Conservation (phyloP, 257 asterid species). For the Solanum pimpinellifolium region DNA sequence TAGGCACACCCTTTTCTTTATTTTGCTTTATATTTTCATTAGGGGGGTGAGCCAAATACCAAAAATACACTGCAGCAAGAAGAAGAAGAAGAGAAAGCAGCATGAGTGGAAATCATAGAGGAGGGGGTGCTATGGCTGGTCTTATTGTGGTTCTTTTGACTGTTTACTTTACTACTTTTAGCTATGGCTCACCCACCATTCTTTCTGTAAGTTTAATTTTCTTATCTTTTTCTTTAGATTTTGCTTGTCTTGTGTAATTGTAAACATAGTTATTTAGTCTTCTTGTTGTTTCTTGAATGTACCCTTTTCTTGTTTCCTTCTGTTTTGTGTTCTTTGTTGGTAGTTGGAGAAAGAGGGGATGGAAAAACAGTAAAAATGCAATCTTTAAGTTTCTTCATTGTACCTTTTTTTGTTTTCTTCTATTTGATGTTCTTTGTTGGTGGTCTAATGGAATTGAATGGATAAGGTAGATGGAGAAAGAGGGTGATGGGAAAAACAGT, state of each 20-base stretch:
- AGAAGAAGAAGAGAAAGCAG: neutral
- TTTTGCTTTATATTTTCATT: neutral
- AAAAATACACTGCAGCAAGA: neutral
- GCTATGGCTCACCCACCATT: slow-evolving; percentile 65
- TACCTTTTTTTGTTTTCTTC: neutral
- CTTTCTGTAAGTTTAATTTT: slow-evolving; percentile 36
- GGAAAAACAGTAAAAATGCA: neutral
- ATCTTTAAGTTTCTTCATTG: neutral
- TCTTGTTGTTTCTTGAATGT: neutral
- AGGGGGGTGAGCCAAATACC: neutral
- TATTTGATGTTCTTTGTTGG: neutral
- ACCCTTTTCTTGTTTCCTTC: neutral
- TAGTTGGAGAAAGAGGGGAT: neutral
- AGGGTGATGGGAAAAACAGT: neutral
- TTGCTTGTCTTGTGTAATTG: neutral
- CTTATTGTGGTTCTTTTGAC: slow-evolving; percentile 62
- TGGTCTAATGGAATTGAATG: too few species aligned
- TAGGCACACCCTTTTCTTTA: neutral
- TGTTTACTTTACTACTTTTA: slow-evolving; percentile 29
- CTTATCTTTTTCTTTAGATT: neutral
- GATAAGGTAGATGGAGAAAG: neutral
- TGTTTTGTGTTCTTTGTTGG: neutral
- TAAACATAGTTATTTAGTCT: neutral
- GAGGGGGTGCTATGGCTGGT: slow-evolving; percentile 72
- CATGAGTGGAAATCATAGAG: slow-evolving; percentile 1